Evolutionary conservation across 371 early-diverging fungal genomes (phyloP), one percentile per base, ranked within the genome.

Genomic region (Rhizopus sp.): DNA sequence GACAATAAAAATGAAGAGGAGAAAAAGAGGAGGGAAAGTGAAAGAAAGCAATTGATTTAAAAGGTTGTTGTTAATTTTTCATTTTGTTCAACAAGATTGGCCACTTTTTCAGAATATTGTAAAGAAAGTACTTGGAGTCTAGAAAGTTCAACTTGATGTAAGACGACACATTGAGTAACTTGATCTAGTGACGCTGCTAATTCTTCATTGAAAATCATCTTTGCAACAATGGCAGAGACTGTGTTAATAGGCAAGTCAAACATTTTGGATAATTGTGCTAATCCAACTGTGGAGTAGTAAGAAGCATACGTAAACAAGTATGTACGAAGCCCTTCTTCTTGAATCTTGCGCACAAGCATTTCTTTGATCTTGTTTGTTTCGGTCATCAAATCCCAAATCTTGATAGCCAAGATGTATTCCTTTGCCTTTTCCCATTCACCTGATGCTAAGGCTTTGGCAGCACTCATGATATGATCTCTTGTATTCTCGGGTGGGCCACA

Each of bases 401-500:
- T 95, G 82, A 97, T 93, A 12, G 86, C 86, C 65, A 82, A 69
- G 66, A 98, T 92, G 53, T 85, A 83, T 49, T 93, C 92, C 56
- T 80, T 77, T 59, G 92, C 89, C 70, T 83, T 83, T 65, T 94
- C 85, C 98, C 98, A 98, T 72, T 97, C 93, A 50, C 97, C 97
- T 30, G 81, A 77, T 33, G 95, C 88, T 38, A 98, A 78, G 10
- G 95, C 90, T 77, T 94, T 93, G 50, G 98, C 88, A 3, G 97
- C 93, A 34, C 90, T 95, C 95, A 98, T 94, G 68, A 98, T 94
- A 74, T 95, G 93, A 80, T 98, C 99, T 57, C 97, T 86, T 13
- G 94, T 94, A 78, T 93, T 97, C 74, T 98, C 99, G 3, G 99
- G 96, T 32, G 99, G 99, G 63, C 93, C 97, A 57, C 87, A 81